phyloP scores from a whole-genome alignment of 805 yeast species.

The Candida hispaniensis region DNA sequence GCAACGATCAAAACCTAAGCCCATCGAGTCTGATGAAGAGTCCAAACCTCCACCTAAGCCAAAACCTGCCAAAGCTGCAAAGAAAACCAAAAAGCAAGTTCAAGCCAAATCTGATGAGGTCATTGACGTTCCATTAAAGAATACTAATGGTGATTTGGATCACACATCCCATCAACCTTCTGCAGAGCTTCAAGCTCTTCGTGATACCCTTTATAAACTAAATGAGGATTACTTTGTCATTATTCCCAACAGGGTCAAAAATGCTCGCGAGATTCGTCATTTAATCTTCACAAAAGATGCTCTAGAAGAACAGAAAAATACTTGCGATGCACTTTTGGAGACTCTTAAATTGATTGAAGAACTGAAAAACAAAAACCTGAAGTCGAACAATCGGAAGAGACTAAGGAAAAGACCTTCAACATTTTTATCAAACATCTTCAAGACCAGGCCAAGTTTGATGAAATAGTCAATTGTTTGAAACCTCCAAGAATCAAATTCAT shows the following conservation, averaged over 20 bases:
- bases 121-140: background rate
- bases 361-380: conserved; percentile 4
- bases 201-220: background rate
- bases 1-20: background rate
- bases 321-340: conserved; percentile 13
- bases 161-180: background rate
- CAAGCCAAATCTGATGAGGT: background rate
- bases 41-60: too few relatives aligned
- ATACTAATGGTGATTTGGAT: background rate
- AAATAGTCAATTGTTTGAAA: conserved; percentile 6
- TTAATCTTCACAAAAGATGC: conserved; percentile 5
- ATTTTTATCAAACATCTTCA: conserved; percentile 6
- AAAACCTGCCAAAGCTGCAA: conserved; percentile 1
- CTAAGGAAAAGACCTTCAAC: conserved; percentile 6
- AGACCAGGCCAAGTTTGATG: conserved; percentile 4
- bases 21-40: background rate
- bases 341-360: conserved; percentile 11
- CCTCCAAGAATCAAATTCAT: conserved; percentile 5
- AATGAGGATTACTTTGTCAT: conserved; percentile 42
- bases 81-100: background rate
- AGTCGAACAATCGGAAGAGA: background rate
- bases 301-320: conserved; percentile 6
- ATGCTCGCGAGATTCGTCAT: conserved; percentile 5
- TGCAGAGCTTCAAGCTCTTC: background rate
- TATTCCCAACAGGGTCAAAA: conserved; percentile 15